Percentiles rank a stretch among this genome's conserved stretches.
Conservation (phyloP, 306 rosid species). For the Styphnolobium japonicum region DNA sequence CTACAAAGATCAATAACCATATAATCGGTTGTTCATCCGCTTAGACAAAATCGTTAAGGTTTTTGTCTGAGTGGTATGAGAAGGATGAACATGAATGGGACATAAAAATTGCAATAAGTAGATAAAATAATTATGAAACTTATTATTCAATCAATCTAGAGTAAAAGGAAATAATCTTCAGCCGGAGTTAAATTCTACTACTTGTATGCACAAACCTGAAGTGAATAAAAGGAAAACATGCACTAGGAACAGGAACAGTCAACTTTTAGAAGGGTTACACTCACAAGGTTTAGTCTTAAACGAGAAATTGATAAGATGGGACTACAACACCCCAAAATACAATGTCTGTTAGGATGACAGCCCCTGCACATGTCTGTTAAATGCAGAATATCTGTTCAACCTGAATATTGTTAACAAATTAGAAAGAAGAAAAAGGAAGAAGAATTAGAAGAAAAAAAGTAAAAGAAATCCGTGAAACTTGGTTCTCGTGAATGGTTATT, state of each 20-base stretch:
- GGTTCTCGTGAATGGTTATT: too few species aligned
- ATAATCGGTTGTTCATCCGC: not conserved
- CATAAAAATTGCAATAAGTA: not conserved
- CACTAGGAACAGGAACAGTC: not conserved
- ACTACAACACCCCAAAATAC: slow-evolving; percentile 67
- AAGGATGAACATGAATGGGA: too few species aligned
- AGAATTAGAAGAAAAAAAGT: too few species aligned
- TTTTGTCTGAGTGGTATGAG: too few species aligned
- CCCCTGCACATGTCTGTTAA: slow-evolving; percentile 68
- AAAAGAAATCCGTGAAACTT: too few species aligned
- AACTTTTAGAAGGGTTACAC: not conserved
- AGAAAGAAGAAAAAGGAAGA: too few species aligned
- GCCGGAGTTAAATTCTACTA: too few species aligned
- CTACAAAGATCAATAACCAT: not conserved
- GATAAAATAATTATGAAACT: not conserved
- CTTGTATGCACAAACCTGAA: not conserved
- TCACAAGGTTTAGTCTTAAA: slow-evolving; percentile 47
- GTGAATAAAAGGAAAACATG: not conserved
- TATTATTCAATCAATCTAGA: not conserved
- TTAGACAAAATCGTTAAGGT: too few species aligned
- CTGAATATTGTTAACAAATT: not conserved
- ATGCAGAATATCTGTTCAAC: slow-evolving; percentile 8
- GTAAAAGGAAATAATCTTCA: not conserved
- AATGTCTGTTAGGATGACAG: slow-evolving; percentile 58
- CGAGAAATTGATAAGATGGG: slow-evolving; percentile 48